phyloP scores from a whole-genome alignment of 2,329 filamentous ascomycete species.

The Alternaria sp. region DNA sequence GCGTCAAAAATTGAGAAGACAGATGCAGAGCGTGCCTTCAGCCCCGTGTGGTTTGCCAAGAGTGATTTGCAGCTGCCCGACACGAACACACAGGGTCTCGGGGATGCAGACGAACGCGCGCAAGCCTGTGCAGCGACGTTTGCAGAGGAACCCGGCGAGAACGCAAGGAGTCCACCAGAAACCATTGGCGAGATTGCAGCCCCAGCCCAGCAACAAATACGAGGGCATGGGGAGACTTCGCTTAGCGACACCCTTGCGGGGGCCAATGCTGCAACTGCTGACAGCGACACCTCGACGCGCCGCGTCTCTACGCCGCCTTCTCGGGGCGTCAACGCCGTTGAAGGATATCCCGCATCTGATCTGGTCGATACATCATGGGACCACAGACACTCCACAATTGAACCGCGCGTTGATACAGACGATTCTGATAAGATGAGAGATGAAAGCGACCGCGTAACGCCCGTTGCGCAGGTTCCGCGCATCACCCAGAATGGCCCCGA shows the following conservation, averaged over 20 bases:
- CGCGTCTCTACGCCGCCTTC: conserved; percentile 34
- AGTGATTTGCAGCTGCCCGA: conserved; percentile 22
- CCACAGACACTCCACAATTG: conserved; percentile 35
- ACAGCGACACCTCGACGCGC: conserved; percentile 22
- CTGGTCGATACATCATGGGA: conserved; percentile 47
- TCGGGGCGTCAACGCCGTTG: conserved; percentile 45
- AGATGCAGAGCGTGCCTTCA: conserved; percentile 8
- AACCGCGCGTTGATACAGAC: conserved; percentile 37
- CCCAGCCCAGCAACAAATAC: conserved; percentile 12
- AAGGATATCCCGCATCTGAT: conserved; percentile 39
- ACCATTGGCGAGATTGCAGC: background rate
- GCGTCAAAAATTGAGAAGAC: background rate
- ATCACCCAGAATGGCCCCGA: conserved; percentile 25
- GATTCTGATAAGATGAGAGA: conserved; percentile 37
- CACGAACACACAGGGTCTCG: background rate
- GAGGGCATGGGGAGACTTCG: conserved; percentile 16
- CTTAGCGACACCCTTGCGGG: conserved; percentile 19
- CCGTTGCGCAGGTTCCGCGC: conserved; percentile 38
- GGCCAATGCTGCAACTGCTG: conserved; percentile 15
- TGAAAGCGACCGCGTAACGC: conserved; percentile 37
- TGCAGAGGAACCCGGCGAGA: conserved; percentile 1
- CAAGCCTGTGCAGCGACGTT: background rate
- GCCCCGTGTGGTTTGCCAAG: conserved; percentile 21
- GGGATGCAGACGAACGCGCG: conserved; percentile 1
- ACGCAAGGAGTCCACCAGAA: conserved; percentile 2